Evolutionary conservation across 495 filamentous ascomycete species (phyloP).

Genomic region (Margaritispora aquatica): DNA sequence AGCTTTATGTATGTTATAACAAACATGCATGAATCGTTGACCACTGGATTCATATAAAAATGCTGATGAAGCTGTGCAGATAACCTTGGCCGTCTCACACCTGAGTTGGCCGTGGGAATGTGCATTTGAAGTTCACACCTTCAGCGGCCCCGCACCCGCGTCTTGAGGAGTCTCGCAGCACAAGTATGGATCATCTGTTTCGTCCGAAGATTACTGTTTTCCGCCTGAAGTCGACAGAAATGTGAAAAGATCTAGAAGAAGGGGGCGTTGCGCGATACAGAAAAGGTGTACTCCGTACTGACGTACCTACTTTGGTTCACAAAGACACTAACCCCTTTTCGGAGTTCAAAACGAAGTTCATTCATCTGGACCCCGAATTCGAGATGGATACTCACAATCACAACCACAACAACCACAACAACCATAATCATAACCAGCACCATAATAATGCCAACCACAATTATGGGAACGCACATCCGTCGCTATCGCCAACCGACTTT

Average conservation of each 20-base stretch:
- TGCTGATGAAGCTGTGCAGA: not conserved
- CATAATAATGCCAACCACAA: not conserved
- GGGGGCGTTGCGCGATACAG: conserved; percentile 4
- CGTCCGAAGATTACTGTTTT: not conserved
- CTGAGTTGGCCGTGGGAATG: not conserved
- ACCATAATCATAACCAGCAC: not conserved
- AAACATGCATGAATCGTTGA: not conserved
- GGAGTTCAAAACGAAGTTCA: not conserved
- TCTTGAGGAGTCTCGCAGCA: not conserved
- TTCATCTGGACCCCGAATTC: not conserved
- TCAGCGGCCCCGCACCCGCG: conserved; percentile 1
- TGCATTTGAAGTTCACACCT: not conserved
- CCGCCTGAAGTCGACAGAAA: conserved; percentile 9
- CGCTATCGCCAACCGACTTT: conserved; percentile 24
- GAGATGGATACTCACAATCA: conserved; percentile 4
- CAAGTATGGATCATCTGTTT: not conserved
- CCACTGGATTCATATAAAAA: not conserved
- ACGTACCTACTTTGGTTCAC: too few relatives aligned
- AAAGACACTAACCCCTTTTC: too few relatives aligned
- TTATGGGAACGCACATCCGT: not conserved
- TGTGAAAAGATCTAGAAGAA: conserved; percentile 1
- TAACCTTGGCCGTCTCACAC: not conserved
- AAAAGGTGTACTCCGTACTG: too few relatives aligned
- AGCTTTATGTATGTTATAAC: too few relatives aligned
- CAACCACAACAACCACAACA: not conserved